phyloP scores from a whole-genome alignment of 2,329 filamentous ascomycete genomes.

The Pseudogymnoascus sp. region DNA sequence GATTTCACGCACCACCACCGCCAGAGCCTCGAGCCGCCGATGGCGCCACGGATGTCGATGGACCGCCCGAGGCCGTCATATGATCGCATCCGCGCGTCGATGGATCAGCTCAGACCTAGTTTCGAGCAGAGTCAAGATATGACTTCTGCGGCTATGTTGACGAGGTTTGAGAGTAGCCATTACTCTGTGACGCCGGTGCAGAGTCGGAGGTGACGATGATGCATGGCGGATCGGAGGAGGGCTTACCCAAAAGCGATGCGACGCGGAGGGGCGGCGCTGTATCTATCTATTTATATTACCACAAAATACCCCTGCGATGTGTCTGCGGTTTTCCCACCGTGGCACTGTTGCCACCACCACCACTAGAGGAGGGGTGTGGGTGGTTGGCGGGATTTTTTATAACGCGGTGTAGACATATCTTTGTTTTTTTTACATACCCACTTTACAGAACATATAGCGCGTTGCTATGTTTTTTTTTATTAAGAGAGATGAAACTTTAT shows the following conservation, averaged over 20 bases:
- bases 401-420: constrained; percentile 3
- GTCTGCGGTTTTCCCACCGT: not conserved
- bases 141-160: constrained; percentile 78
- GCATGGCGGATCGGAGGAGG: too few species aligned
- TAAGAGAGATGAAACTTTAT: not conserved
- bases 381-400: not conserved
- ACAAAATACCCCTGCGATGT: not conserved
- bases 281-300: not conserved
- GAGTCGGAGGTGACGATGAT: constrained; percentile 15
- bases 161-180: constrained; percentile 69
- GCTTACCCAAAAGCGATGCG: not conserved
- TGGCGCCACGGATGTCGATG: constrained; percentile 42
- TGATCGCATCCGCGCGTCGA: constrained; percentile 76
- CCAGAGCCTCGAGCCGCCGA: constrained; percentile 47
- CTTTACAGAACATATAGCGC: not conserved
- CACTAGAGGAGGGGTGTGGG: not conserved
- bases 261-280: not conserved
- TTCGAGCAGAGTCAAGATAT: constrained; percentile 87
- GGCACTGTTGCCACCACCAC: not conserved
- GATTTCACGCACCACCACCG: constrained; percentile 65
- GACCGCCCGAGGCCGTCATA: constrained; percentile 74
- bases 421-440: not conserved
- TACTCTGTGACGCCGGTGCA: constrained; percentile 19
- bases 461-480: not conserved
- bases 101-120: constrained; percentile 77